Percentiles rank a stretch among this genome's conserved stretches.
phyloP scores from a whole-genome alignment of 176 grass and related monocot genomes.

The Carex scoparia region DNA sequence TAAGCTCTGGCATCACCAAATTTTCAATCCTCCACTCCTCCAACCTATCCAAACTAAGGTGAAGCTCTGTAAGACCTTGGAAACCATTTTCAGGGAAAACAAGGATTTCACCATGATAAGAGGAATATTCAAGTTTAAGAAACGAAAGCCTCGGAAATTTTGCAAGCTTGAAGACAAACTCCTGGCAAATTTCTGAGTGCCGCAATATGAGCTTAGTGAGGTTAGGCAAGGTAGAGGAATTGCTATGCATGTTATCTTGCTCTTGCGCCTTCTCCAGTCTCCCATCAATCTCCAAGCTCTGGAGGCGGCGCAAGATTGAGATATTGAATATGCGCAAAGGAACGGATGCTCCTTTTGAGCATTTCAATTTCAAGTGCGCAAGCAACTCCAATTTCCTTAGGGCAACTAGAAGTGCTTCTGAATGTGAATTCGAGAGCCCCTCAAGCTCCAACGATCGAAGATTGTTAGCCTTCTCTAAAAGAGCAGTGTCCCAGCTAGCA shows the following conservation, averaged over 20 bases:
- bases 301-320: constrained; percentile 14
- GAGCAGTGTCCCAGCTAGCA: neutral
- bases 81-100: constrained; percentile 29
- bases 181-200: neutral
- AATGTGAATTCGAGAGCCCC: neutral
- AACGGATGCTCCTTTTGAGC: neutral
- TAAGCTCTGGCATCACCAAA: neutral
- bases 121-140: neutral
- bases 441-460: constrained; percentile 19
- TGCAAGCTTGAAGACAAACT: constrained; percentile 29
- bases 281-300: constrained; percentile 17
- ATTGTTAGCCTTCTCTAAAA: constrained; percentile 24
- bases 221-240: constrained; percentile 24
- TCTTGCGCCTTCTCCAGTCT: neutral
- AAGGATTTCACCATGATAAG: neutral
- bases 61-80: constrained; percentile 12
- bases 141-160: constrained; percentile 27
- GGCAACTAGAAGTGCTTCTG: neutral
- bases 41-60: constrained; percentile 1
- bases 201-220: constrained; percentile 27
- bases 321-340: constrained; percentile 21
- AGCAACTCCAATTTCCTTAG: constrained; percentile 31
- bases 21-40: neutral
- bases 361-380: constrained; percentile 10
- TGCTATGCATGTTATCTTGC: neutral